Evolutionary conservation across 768 basidiomycete species (phyloP), one percentile per base, ranked within the genome.

Genomic region (Ramaria sp.): DNA sequence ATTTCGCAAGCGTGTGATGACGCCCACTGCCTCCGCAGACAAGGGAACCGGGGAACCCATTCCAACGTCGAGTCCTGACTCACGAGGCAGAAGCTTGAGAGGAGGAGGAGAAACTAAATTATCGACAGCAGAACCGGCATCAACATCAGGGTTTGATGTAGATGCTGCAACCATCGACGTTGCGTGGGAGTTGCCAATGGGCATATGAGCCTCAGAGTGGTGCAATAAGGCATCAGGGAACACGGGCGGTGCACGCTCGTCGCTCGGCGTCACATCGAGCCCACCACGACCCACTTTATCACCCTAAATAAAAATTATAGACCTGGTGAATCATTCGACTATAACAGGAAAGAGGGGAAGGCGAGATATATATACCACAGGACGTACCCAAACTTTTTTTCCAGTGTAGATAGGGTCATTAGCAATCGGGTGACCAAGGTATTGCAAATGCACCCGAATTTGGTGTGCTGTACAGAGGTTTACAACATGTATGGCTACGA

Each of bases 321-420:
- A 19, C n/a, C 2, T 43, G 27, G 42, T 43, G 20, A 43, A 43
- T 41, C 34, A 41, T 50, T 54, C 15, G 61, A 22, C 51, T 24
- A 19, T 20, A 52, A 48, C n/a, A 31, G 9, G 17, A 20, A 20
- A 59, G 9, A 17, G 45, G 51, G n/a, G 34, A 46, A 41, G 39
- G 20, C 31, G 37, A 52, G 17, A 41, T 39, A 54, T 33, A 54
- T 33, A 34, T 37, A 38, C 20, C 33, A 37, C 17, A 47, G 45
- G 22, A 66, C 71, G 34, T 63, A 83, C 88, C 88, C 88, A 91
- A 52, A 89, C 88, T 41, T 76, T 78, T 34, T 74, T 72, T 59
- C 88, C 86, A 17, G 87, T 86, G 69, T 99, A 99, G 2, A 98
- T 78, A 1, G 93, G 90, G 63, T 98, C 96, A 66, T 99, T 98